phyloP scores from a whole-genome alignment of 1,284 basidiomycete genomes.

The Pisolithus thermaeus region DNA sequence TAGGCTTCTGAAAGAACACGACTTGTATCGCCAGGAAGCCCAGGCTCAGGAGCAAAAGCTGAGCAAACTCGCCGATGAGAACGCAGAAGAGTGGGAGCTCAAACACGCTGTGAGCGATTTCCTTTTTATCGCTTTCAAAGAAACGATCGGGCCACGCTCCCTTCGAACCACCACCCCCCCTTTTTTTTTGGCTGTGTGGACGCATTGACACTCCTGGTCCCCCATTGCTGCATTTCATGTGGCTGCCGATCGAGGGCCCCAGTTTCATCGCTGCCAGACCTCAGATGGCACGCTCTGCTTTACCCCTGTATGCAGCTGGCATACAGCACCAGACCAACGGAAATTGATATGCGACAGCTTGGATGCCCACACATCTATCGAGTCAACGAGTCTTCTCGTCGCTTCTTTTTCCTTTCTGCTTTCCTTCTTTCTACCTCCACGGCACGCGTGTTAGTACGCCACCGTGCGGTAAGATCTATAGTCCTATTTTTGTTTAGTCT shows the following conservation, averaged over 20 bases:
- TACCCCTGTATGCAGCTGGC: background rate
- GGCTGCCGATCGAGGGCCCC: background rate
- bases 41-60: slow-evolving; percentile 53
- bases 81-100: slow-evolving; percentile 72
- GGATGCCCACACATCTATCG: background rate
- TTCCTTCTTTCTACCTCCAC: slow-evolving; percentile 1
- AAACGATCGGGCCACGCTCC: background rate
- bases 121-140: background rate
- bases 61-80: slow-evolving; percentile 57
- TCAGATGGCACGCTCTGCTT: background rate
- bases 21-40: slow-evolving; percentile 64
- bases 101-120: slow-evolving; percentile 65
- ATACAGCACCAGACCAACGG: background rate
- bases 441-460: background rate
- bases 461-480: background rate
- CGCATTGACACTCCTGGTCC: background rate
- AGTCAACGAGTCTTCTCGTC: background rate
- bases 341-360: background rate
- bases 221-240: background rate
- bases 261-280: too few species aligned
- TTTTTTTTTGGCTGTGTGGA: background rate
- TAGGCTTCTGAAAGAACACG: slow-evolving; percentile 73
- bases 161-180: background rate
- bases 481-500: background rate
- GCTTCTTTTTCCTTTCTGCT: background rate